A percentile compares a stretch with the other conserved stretches of the same genome.
phyloP scores from a whole-genome alignment of 768 basidiomycete species.

The Neoboletus magnificus region DNA sequence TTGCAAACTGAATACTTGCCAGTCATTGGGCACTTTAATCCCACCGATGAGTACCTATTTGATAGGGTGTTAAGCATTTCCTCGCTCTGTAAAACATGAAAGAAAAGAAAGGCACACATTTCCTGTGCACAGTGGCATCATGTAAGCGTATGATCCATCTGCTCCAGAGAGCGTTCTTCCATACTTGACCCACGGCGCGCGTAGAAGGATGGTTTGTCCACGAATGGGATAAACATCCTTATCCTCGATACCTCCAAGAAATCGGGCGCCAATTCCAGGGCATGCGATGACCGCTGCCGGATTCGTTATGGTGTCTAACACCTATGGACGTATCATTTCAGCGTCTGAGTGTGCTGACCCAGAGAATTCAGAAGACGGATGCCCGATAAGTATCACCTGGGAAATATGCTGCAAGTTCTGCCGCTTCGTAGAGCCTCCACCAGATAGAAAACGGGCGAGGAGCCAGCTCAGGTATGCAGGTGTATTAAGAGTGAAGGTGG shows the following conservation, averaged over 20 bases:
- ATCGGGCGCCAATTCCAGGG: constrained; percentile 58
- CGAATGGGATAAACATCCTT: constrained; percentile 44
- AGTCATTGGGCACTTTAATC: constrained; percentile 56
- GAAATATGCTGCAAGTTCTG: constrained; percentile 63
- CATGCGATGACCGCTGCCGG: constrained; percentile 60
- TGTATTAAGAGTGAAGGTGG: constrained; percentile 65
- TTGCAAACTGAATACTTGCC: constrained; percentile 34
- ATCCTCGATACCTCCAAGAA: constrained; percentile 52
- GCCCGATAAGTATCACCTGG: constrained; percentile 39
- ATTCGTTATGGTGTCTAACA: constrained; percentile 5
- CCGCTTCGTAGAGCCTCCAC: constrained; percentile 62
- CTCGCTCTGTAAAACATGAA: not conserved
- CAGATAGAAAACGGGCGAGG: constrained; percentile 49
- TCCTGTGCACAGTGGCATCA: constrained; percentile 37
- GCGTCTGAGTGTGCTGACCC: not conserved
- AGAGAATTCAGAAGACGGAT: not conserved
- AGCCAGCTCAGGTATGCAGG: constrained; percentile 64
- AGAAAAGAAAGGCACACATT: constrained; percentile 33
- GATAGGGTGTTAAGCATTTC: not conserved
- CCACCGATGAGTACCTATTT: constrained; percentile 57
- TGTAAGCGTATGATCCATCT: constrained; percentile 34
- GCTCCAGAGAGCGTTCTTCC: constrained; percentile 31
- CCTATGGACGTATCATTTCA: constrained; percentile 6
- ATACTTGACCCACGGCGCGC: constrained; percentile 48
- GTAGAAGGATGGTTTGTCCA: constrained; percentile 43